Conservation (phyloP, 108 stramenopile species). For the Pelagomonas calceolata region DNA sequence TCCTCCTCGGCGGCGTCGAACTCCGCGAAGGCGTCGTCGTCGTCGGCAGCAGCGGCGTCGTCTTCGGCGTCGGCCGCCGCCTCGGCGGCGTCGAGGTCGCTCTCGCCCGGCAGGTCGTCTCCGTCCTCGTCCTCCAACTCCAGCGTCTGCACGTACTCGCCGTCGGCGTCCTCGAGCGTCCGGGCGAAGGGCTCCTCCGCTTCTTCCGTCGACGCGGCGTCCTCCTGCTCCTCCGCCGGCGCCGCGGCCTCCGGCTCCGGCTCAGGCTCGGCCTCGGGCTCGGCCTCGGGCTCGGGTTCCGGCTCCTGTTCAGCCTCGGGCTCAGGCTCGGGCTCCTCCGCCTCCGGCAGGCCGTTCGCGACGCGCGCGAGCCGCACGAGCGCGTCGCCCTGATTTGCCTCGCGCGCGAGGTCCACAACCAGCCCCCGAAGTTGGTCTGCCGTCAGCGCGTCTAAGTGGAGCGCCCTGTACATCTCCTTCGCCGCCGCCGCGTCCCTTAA, state of each 20-base stretch:
- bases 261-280: neutral
- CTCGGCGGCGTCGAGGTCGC: no score
- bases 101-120: no score
- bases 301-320: neutral
- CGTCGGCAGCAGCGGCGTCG: no score
- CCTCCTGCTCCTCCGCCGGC: neutral
- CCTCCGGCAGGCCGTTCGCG: neutral
- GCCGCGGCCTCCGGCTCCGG: neutral
- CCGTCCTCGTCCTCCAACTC: no score
- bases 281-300: neutral
- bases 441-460: neutral
- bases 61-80: no score
- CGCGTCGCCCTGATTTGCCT: neutral
- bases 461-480: neutral
- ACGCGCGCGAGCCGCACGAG: neutral
- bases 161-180: no score
- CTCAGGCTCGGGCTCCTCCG: neutral
- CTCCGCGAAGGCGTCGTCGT: no score
- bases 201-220: neutral
- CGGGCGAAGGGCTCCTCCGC: no score
- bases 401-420: neutral
- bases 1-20: no score
- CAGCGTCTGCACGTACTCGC: no score
- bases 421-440: neutral
- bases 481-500: neutral